Evolutionary conservation across 1,284 basidiomycete species (phyloP), one percentile per base, ranked within the genome.

Genomic region (Athelia psychrophila): DNA sequence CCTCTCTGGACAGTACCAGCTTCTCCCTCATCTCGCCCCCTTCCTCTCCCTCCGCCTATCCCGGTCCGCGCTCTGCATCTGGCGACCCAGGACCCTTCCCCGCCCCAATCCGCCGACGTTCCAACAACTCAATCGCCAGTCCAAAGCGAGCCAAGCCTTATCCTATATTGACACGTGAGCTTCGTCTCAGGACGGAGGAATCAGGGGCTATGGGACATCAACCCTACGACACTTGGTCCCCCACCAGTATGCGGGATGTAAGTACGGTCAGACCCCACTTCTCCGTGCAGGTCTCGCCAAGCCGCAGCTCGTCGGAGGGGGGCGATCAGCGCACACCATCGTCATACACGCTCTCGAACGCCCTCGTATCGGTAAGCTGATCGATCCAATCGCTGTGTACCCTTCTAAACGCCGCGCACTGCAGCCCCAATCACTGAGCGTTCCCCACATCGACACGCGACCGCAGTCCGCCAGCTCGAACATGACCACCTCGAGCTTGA

Each of bases 401-500:
- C 4, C 23, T 32, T 45, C 49, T 51, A n/a, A 42, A 45, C 15
- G n/a, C n/a, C n/a, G n/a, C n/a, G n/a, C 42, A 45, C 20, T 25
- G n/a, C 25, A 30, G 24, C 49, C 10, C 10, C 23, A 51, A 20
- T 46, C 44, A 19, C 23, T 46, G 10, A 20, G n/a, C 15, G 25
- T 15, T 42, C 25, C 25, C 13, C 47, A 18, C 23, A 33, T 47
- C 47, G 6, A 23, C 6, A 22, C 44, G 22, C 23, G 23, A 19
- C 27, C 47, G 9, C 23, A 25, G 10, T 15, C 74, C 15, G 70
- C 74, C n/a, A 64, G 58, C 44, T 72, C 79, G 19, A 65, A 58
- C 54, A 65, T 73, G 57, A 61, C 60, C 23, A 71, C 76, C 30
- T 86, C 86, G 18, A 84, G 80, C 60, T 68, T 88, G 51, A 79